phyloP scores from a whole-genome alignment of 2,329 filamentous ascomycete species.

The Aureobasidium sp. region DNA sequence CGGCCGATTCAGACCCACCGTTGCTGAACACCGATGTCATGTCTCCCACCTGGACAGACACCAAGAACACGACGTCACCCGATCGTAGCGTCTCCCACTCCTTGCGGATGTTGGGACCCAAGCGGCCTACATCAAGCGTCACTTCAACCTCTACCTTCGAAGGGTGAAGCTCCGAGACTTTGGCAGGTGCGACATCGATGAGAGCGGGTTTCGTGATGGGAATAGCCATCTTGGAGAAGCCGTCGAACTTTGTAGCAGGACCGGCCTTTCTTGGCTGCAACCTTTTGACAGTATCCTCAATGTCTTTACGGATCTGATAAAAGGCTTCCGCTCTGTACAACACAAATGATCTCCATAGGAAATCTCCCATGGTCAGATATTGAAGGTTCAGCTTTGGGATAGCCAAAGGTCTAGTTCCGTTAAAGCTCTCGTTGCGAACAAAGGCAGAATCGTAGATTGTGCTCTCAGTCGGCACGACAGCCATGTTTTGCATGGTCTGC shows the following conservation, averaged over 20 bases:
- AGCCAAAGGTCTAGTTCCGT: slow-evolving; percentile 77
- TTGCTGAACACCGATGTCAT: slow-evolving; percentile 45
- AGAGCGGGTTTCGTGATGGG: slow-evolving; percentile 80
- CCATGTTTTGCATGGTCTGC: slow-evolving; percentile 62
- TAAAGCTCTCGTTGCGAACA: slow-evolving; percentile 74
- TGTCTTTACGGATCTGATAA: slow-evolving; percentile 85
- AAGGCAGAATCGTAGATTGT: slow-evolving; percentile 71
- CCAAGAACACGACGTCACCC: slow-evolving; percentile 83
- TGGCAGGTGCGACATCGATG: slow-evolving; percentile 72
- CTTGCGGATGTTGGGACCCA: slow-evolving; percentile 65
- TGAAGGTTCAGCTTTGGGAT: slow-evolving; percentile 93
- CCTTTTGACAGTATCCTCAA: slow-evolving; percentile 73
- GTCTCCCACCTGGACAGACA: slow-evolving; percentile 61
- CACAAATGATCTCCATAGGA: slow-evolving; percentile 89
- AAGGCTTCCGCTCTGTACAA: slow-evolving; percentile 87
- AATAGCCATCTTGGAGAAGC: slow-evolving; percentile 86
- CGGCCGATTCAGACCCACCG: slow-evolving; percentile 42
- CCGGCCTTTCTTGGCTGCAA: slow-evolving; percentile 63
- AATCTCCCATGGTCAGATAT: slow-evolving; percentile 90
- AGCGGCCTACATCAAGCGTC: slow-evolving; percentile 67
- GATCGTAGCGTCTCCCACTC: slow-evolving; percentile 87
- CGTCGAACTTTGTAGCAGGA: slow-evolving; percentile 62
- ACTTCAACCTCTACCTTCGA: slow-evolving; percentile 81
- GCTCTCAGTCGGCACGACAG: slow-evolving; percentile 75
- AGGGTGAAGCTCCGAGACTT: slow-evolving; percentile 76